phyloP scores from a whole-genome alignment of 768 basidiomycete species.

The Naganishia kalamii region DNA sequence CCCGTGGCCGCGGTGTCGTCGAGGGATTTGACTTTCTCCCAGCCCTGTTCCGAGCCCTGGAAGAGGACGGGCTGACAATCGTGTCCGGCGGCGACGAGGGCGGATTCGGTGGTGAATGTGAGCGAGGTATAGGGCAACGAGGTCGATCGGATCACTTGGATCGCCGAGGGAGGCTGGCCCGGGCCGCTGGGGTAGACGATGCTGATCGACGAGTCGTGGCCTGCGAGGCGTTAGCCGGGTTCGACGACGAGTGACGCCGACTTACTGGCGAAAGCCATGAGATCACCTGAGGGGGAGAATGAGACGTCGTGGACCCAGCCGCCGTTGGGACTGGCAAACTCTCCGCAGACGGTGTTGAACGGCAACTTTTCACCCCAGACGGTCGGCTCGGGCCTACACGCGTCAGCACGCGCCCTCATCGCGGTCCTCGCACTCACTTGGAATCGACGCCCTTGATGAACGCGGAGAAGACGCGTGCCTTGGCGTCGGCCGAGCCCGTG shows the following conservation, averaged over 20 bases:
- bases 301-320: slow-evolving; percentile 96
- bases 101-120: slow-evolving; percentile 74
- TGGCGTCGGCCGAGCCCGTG: slow-evolving; percentile 95
- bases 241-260: slow-evolving; percentile 21
- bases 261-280: slow-evolving; percentile 85
- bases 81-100: slow-evolving; percentile 86
- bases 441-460: slow-evolving; percentile 98
- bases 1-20: slow-evolving; percentile 62
- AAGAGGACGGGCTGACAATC: slow-evolving; percentile 94
- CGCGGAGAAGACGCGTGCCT: slow-evolving; percentile 93
- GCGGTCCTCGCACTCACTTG: slow-evolving; percentile 53
- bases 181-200: slow-evolving; percentile 82
- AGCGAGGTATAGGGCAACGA: slow-evolving; percentile 78
- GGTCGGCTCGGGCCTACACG: slow-evolving; percentile 67
- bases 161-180: slow-evolving; percentile 47
- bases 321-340: slow-evolving; percentile 78
- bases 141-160: slow-evolving; percentile 68
- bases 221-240: slow-evolving; percentile 48
- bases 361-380: slow-evolving; percentile 98
- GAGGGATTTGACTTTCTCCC: slow-evolving; percentile 72
- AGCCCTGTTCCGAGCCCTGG: slow-evolving; percentile 64
- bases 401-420: not conserved
- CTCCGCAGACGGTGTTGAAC: slow-evolving; percentile 95
- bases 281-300: slow-evolving; percentile 94
- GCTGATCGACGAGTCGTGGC: slow-evolving; percentile 89